Percentiles rank a stretch among this genome's conserved stretches.
Evolutionary conservation across 225 moss, liverwort and hornwort genomes (phyloP).

Genomic region (Climacium dendroides): DNA sequence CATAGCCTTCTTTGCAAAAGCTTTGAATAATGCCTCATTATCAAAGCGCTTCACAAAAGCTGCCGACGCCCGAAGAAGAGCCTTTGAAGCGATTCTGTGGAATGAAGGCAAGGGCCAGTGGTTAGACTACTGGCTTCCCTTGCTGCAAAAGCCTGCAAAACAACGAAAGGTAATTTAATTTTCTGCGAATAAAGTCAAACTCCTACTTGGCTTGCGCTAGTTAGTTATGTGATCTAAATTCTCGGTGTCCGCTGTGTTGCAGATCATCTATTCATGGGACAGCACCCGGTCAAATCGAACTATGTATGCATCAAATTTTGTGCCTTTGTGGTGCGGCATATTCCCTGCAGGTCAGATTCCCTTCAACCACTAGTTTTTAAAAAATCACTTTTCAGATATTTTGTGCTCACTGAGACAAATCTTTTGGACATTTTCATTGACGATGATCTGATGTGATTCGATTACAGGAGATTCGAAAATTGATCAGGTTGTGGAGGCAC

Average conservation of each 20-base stretch:
- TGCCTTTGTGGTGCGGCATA: conserved; percentile 67
- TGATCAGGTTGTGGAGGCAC: conserved; percentile 35
- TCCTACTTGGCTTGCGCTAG: background rate
- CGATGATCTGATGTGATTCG: background rate
- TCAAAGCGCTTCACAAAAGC: conserved; percentile 8
- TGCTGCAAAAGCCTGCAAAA: background rate
- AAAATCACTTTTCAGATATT: background rate
- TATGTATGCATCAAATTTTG: conserved; percentile 56
- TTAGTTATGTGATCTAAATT: background rate
- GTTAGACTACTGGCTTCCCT: conserved; percentile 77
- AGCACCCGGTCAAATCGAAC: conserved; percentile 11
- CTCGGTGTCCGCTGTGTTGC: background rate
- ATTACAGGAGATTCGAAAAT: conserved; percentile 10
- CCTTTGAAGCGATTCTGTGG: conserved; percentile 61
- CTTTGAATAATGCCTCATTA: conserved; percentile 14
- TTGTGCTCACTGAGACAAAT: background rate
- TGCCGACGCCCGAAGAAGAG: conserved; percentile 27
- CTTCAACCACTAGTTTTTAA: background rate
- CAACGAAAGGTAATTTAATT: background rate
- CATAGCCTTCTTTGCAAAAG: conserved; percentile 45
- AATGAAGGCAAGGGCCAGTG: conserved; percentile 57
- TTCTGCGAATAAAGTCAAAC: background rate
- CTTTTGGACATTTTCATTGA: background rate
- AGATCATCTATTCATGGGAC: conserved; percentile 12
- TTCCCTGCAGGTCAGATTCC: background rate